These are phyloP conservation scores for Artomyces pyxidatus DNA, from an alignment of 768 basidiomycete species.

Conservation along the genomic window DNA sequence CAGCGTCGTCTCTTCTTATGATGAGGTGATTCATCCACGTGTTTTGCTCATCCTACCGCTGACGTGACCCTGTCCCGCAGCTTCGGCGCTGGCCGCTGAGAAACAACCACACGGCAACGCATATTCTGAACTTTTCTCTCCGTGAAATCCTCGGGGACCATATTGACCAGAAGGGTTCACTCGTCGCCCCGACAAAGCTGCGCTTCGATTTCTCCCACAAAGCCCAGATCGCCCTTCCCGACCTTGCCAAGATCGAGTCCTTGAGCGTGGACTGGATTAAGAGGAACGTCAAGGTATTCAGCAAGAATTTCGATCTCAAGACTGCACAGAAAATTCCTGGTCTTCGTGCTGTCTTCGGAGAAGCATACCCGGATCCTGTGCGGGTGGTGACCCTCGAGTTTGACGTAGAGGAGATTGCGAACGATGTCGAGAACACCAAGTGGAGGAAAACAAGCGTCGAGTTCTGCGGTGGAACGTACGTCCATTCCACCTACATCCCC, in stretches of 20 bases:
- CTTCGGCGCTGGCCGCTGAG: constrained; percentile 91
- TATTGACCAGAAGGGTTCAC: constrained; percentile 95
- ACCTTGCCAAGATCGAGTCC: constrained; percentile 75
- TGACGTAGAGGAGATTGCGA: constrained; percentile 76
- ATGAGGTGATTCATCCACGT: constrained; percentile 53
- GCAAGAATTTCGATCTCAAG: constrained; percentile 75
- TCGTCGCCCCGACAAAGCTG: constrained; percentile 91
- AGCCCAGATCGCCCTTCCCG: constrained; percentile 65
- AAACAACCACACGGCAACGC: constrained; percentile 97
- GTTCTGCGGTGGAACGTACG: constrained; percentile 97
- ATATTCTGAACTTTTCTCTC: constrained; percentile 91
- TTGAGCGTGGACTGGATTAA: constrained; percentile 87
- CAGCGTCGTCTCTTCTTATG: constrained; percentile 82
- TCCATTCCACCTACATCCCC: constrained; percentile 9
- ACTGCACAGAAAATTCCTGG: constrained; percentile 87
- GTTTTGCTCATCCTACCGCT: background rate
- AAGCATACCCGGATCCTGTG: constrained; percentile 96
- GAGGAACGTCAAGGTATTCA: constrained; percentile 81
- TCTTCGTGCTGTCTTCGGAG: constrained; percentile 93
- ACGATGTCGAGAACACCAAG: constrained; percentile 81
- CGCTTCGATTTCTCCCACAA: constrained; percentile 99
- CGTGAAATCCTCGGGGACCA: constrained; percentile 95
- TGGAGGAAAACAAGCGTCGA: constrained; percentile 92
- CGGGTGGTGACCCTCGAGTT: constrained; percentile 89
- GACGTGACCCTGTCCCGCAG: constrained; percentile 27